Base-by-base conservation (phyloP, 1,284 basidiomycete species). In the Hemileia vastatrix region DNA sequence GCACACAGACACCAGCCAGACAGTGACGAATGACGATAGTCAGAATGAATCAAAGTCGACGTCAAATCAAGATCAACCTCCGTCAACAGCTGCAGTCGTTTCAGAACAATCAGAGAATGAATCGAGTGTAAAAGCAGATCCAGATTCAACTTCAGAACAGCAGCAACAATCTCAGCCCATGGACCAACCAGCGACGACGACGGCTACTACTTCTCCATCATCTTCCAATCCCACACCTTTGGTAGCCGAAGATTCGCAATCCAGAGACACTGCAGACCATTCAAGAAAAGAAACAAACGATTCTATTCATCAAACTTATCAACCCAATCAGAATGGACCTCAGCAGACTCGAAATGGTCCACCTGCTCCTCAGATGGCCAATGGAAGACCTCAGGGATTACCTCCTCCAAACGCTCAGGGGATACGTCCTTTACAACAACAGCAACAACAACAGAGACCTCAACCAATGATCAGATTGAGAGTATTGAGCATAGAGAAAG, bases 401-500 rank as follows among this genome's bases (percentile, higher is more conserved):
- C 36, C 36, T 40, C 9, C 36, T 40, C 36, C 36, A 11, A 40
- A 40, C 15, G 36, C 36, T 40, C 36, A 40, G 36, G 8, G 11
- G 11, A 40, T 40, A 11, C 36, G 36, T 15, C 36, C 36, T 9
- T 15, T 40, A 11, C 27, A 27, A 27, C 27, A 27, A 27, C 36
- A 40, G 36, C 36, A 40, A 40, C 36, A 15, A 15, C 36, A 40
- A 15, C 36, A 40, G 36, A 40, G 36, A 40, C 36, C 36, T 15
- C 36, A 9, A 15, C 8, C 15, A 15, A 40, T 40, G 36, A 40
- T 40, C 36, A 40, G 36, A 15, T 40, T 40, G 36, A 63, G 68
- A 47, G 65, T 71, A 24, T 63, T 64, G 6, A 44, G 59, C 13
- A 67, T 71, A 54, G 68, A 71, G 55, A 67, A 64, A 44, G 66